phyloP scores from a whole-genome alignment of 2,329 filamentous ascomycete genomes.

The Graphilbum sp. region DNA sequence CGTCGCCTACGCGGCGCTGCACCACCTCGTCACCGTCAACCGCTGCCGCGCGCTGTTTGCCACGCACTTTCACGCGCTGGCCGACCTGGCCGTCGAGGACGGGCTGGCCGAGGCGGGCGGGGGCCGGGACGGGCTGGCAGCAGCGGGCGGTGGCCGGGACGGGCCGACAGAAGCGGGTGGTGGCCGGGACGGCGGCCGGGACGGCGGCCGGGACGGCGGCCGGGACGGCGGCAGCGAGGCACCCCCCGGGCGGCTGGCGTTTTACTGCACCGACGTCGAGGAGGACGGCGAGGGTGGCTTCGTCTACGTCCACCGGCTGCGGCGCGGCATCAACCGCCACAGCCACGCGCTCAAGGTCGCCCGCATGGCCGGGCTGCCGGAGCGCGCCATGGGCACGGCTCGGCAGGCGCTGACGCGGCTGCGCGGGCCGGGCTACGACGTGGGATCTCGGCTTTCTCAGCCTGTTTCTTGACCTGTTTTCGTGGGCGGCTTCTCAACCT shows the following conservation, averaged over 20 bases:
- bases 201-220: no score
- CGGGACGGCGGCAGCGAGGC: no score
- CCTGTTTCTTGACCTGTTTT: no score
- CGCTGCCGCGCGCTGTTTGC: slow-evolving; percentile 74
- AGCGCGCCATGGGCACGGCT: slow-evolving; percentile 54
- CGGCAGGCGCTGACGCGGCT: slow-evolving; percentile 30
- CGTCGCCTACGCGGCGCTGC: slow-evolving; percentile 74
- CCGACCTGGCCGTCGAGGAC: slow-evolving; percentile 52
- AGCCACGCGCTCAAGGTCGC: slow-evolving; percentile 96
- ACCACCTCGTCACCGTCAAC: slow-evolving; percentile 68
- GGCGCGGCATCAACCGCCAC: slow-evolving; percentile 64
- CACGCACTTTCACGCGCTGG: slow-evolving; percentile 80
- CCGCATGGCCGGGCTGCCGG: slow-evolving; percentile 64
- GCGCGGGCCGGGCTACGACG: no score
- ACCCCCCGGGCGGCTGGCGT: slow-evolving; percentile 38
- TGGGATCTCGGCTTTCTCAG: no score
- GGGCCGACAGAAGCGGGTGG: no score
- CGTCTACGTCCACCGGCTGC: slow-evolving; percentile 71
- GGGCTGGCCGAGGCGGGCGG: slow-evolving; percentile 17
- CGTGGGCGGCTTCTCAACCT: no score
- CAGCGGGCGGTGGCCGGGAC: no score
- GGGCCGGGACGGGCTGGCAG: no score
- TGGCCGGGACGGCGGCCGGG: no score
- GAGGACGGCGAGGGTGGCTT: slow-evolving; percentile 59
- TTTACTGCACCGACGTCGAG: slow-evolving; percentile 79